Evolutionary conservation across 2,329 filamentous ascomycete genomes (phyloP).

Genomic region (Cyclaneusma minus): DNA sequence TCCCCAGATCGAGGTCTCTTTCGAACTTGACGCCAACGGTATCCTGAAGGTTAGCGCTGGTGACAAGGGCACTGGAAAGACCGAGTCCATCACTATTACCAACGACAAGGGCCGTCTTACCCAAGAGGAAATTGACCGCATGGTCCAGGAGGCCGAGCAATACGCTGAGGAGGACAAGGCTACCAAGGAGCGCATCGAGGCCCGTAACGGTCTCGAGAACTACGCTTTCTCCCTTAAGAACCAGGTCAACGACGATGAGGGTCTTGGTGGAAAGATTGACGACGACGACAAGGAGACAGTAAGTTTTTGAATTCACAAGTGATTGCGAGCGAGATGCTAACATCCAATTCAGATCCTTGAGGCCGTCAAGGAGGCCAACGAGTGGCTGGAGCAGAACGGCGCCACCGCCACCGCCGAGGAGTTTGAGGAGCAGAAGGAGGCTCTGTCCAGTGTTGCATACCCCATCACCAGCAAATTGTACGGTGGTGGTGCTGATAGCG

Average conservation of each 20-base stretch:
- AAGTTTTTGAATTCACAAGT: constrained; percentile 23
- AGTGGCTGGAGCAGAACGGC: constrained; percentile 95
- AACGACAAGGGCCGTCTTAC: constrained; percentile 98
- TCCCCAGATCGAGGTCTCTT: constrained; percentile 95
- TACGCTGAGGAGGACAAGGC: constrained; percentile 99
- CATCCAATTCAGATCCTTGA: constrained; percentile 51
- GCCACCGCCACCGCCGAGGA: constrained; percentile 76
- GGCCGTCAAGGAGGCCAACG: constrained; percentile 89
- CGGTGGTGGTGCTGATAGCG: constrained; percentile 46
- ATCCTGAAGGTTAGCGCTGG: constrained; percentile 92
- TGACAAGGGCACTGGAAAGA: constrained; percentile 97
- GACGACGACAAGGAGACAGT: constrained; percentile 96
- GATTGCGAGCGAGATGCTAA: constrained; percentile 19
- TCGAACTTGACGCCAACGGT: constrained; percentile 96
- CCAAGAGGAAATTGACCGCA: constrained; percentile 95
- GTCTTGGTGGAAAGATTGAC: constrained; percentile 94
- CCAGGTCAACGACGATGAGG: constrained; percentile 93
- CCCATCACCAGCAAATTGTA: constrained; percentile 99
- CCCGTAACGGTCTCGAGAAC: constrained; percentile 94
- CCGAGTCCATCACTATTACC: constrained; percentile 94
- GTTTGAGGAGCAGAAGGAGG: constrained; percentile 99
- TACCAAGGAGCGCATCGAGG: constrained; percentile 90
- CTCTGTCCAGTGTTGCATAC: constrained; percentile 90
- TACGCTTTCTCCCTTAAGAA: constrained; percentile 99
- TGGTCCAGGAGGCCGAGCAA: constrained; percentile 97